Percentiles rank a stretch among this genome's conserved stretches.
Evolutionary conservation across 371 early-diverging fungal species (phyloP).

Genomic region (Apophysomyces trapeziformis): DNA sequence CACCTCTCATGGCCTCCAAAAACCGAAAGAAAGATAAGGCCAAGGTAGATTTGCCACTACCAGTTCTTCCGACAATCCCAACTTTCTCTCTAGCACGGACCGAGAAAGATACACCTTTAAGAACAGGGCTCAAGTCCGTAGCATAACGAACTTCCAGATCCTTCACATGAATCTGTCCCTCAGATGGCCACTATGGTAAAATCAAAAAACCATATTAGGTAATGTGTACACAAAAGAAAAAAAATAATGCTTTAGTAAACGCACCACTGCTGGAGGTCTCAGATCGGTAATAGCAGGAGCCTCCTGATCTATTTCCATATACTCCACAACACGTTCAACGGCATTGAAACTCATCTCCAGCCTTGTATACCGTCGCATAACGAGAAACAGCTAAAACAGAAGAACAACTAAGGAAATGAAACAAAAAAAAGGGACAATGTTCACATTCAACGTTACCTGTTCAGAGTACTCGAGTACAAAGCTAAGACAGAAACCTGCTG

Average conservation of each 20-base stretch:
- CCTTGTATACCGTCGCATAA: constrained; percentile 70
- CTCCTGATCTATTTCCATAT: constrained; percentile 78
- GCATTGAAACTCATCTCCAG: constrained; percentile 85
- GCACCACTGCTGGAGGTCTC: constrained; percentile 60
- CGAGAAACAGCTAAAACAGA: constrained; percentile 61
- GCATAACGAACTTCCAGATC: constrained; percentile 66
- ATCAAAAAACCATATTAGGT: background rate
- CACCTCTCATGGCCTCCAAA: constrained; percentile 69
- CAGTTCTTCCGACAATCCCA: constrained; percentile 74
- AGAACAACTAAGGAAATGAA: background rate
- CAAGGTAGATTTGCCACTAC: constrained; percentile 81
- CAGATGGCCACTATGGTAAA: constrained; percentile 60
- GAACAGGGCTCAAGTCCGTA: constrained; percentile 62
- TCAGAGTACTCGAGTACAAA: constrained; percentile 75
- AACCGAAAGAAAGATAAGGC: constrained; percentile 78
- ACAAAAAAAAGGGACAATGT: background rate
- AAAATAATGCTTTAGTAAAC: background rate
- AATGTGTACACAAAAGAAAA: background rate
- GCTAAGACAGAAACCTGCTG: constrained; percentile 78
- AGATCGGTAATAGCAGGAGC: constrained; percentile 59
- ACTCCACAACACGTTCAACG: constrained; percentile 87
- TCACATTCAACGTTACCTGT: constrained; percentile 32
- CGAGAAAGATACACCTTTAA: constrained; percentile 60
- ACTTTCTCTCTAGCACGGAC: constrained; percentile 59
- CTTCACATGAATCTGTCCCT: constrained; percentile 65